Base-by-base conservation (phyloP, 1,284 basidiomycete species). In the Naganishia cerealis region DNA sequence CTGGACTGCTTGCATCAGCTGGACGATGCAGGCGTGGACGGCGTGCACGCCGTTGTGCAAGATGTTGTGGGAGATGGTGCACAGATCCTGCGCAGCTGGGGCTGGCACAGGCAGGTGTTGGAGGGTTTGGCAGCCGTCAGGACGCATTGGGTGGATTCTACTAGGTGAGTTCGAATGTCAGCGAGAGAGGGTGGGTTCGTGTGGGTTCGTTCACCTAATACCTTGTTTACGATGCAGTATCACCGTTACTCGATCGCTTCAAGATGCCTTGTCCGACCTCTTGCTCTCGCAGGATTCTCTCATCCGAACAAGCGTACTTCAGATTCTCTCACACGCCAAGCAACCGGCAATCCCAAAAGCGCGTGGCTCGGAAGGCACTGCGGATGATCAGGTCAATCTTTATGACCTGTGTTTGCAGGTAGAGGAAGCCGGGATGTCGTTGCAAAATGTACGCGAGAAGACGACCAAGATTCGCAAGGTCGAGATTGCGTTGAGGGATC, bases 391-490 rank as follows among this genome's bases (percentile, higher is more conserved):
- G 46, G 61, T 52, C 36, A 86, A 88, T 39, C 82, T 88, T 0
- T 77, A 90, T 66, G 84, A 85, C 69, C 84, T 85, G 24, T 89
- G 88, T 75, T 75, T 90, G 6, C 85, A 87, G 61, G 87, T 88
- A 1, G 92, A 94, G 75, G 85, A 89, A 67, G 86, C 90, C 0
- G 81, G 88, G 0, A 79, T 93, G 54, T 88, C 90, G 59, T 83
- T 90, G 1, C 87, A 88, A 70, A 90, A 91, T 40, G 88, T 89
- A 0, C 85, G 93, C 29, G 93, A 96, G 73, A 86, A 92, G 43
- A 86, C 90, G 1, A 79, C 93, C 71, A 83, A 87, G 38, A 90
- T 94, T 21, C 69, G 67, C 53, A 73, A 71, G 69, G 39, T 90
- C 52, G 83, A 84, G 84, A 57, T 84, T 81, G 8, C 73, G 46